phyloP scores from a whole-genome alignment of 129 eudicot genomes.

The Centrapalus pauciflorus region DNA sequence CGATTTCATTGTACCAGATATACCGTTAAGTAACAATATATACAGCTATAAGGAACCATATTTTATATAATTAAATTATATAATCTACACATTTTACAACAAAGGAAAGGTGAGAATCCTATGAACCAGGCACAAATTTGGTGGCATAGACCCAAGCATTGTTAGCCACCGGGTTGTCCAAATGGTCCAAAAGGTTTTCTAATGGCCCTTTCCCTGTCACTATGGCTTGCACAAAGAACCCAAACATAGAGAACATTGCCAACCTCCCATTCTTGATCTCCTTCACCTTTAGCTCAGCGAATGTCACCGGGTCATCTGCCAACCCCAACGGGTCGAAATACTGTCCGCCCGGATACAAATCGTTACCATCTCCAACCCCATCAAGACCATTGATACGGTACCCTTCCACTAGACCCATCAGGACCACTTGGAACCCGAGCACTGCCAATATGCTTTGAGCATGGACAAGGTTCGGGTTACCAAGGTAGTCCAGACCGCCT shows the following conservation, averaged over 20 bases:
- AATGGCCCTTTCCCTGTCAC: constrained; percentile 76
- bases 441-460: constrained; percentile 86
- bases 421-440: constrained; percentile 62
- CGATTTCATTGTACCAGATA: no score
- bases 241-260: constrained; percentile 83
- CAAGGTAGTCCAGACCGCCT: constrained; percentile 82
- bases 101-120: constrained; percentile 7
- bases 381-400: constrained; percentile 70
- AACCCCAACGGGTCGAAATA: constrained; percentile 76
- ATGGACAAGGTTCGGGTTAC: constrained; percentile 84
- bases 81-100: constrained; percentile 29
- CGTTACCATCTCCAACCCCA: constrained; percentile 76
- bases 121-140: constrained; percentile 72
- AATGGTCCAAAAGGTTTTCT: constrained; percentile 77
- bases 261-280: constrained; percentile 85
- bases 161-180: constrained; percentile 80
- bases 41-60: no score
- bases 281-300: constrained; percentile 79
- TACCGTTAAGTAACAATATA: no score
- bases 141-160: constrained; percentile 85
- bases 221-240: constrained; percentile 76
- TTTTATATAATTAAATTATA: constrained; percentile 1
- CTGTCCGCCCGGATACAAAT: constrained; percentile 76
- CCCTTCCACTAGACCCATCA: constrained; percentile 79
- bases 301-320: constrained; percentile 71